Evolutionary conservation across 2,329 filamentous ascomycete genomes (phyloP).

Genomic region (Diaporthe destruens): DNA sequence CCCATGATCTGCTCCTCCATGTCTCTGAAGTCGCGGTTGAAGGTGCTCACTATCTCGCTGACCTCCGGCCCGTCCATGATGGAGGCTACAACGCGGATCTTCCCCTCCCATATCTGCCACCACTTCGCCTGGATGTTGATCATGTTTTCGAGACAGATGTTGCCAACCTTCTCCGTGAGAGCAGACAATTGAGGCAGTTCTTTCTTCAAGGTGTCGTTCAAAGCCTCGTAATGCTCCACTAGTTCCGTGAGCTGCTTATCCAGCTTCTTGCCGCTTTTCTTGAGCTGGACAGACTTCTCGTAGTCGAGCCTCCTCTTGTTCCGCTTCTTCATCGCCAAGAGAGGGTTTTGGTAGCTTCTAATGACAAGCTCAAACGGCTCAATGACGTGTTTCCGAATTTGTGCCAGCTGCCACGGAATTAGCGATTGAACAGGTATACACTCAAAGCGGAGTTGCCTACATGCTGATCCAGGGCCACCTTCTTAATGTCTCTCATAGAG

Average conservation of each 20-base stretch:
- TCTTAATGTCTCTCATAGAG: constrained; percentile 87
- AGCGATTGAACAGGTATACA: constrained; percentile 40
- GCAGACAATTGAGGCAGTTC: constrained; percentile 88
- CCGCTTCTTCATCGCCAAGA: constrained; percentile 92
- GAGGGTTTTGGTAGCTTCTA: constrained; percentile 78
- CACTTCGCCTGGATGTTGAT: constrained; percentile 86
- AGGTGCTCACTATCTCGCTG: constrained; percentile 80
- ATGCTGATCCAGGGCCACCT: constrained; percentile 86
- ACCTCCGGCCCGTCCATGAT: constrained; percentile 75
- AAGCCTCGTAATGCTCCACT: constrained; percentile 88
- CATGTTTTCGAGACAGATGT: constrained; percentile 85
- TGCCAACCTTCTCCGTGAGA: constrained; percentile 85
- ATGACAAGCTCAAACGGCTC: constrained; percentile 67
- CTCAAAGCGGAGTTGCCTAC: constrained; percentile 60
- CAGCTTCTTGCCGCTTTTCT: constrained; percentile 84
- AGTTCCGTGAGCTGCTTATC: constrained; percentile 88
- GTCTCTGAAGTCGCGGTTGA: constrained; percentile 82
- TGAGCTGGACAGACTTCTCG: constrained; percentile 82
- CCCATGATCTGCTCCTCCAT: constrained; percentile 78
- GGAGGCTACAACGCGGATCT: constrained; percentile 80
- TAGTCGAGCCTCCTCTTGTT: constrained; percentile 93
- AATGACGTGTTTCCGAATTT: constrained; percentile 85
- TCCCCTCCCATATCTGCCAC: constrained; percentile 86
- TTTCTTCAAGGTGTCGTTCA: constrained; percentile 94
- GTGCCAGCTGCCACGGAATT: constrained; percentile 59